Evolutionary conservation across 495 filamentous ascomycete genomes (phyloP).

Genomic region (Xylaria nigripes): DNA sequence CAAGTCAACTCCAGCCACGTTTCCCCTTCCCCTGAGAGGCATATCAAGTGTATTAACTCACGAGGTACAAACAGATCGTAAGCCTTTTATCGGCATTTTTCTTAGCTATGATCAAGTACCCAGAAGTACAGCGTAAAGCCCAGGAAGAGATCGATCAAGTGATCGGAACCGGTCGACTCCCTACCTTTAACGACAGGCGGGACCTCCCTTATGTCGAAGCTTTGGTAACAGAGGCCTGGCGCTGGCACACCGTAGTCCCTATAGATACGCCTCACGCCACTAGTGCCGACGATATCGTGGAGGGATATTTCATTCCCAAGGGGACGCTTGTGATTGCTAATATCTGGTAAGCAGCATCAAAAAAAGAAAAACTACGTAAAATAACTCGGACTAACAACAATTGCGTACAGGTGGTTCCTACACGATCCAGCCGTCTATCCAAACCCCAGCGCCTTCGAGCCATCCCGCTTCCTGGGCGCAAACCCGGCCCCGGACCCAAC

Average conservation of each 20-base stretch:
- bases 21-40: neutral
- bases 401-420: conserved; percentile 19
- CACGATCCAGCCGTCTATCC: conserved; percentile 25
- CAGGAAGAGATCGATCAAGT: conserved; percentile 25
- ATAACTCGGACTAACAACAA: neutral
- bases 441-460: conserved; percentile 34
- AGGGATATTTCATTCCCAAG: conserved; percentile 34
- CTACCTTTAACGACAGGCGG: conserved; percentile 19
- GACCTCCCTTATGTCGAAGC: conserved; percentile 23
- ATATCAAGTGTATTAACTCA: neutral
- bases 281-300: conserved; percentile 26
- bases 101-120: conserved; percentile 20
- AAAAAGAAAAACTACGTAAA: no score
- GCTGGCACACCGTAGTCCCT: conserved; percentile 18
- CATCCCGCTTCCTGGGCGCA: conserved; percentile 31
- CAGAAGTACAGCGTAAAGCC: conserved; percentile 20
- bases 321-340: conserved; percentile 27
- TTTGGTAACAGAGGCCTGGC: conserved; percentile 21
- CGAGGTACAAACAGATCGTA: conserved; percentile 3
- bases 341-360: neutral
- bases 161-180: conserved; percentile 18
- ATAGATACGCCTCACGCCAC: conserved; percentile 27
- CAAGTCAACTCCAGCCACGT: no score
- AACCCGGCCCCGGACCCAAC: conserved; percentile 31
- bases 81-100: conserved; percentile 13